Evolutionary conservation across 306 rosid genomes (phyloP).

Genomic region (Vigna unguiculata): DNA sequence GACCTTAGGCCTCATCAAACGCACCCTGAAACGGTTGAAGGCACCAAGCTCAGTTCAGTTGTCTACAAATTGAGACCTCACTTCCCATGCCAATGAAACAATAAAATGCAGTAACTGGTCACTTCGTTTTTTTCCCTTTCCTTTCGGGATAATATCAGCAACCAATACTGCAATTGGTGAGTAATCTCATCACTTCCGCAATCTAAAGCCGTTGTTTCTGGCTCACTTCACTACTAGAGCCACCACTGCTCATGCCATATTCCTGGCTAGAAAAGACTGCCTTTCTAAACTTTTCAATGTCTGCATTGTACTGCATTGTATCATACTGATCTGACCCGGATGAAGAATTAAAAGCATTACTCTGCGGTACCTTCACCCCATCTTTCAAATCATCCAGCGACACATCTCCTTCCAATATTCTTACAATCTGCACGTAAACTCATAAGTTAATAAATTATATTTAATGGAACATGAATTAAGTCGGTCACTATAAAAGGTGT

Average conservation of each 20-base stretch:
- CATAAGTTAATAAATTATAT: not conserved
- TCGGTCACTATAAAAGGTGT: not conserved
- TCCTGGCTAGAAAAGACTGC: constrained; percentile 65
- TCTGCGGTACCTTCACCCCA: constrained; percentile 49
- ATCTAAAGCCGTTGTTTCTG: constrained; percentile 8
- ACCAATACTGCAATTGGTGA: not conserved
- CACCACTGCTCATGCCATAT: constrained; percentile 55
- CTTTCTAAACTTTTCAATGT: constrained; percentile 65
- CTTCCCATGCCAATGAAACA: constrained; percentile 28
- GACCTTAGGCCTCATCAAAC: constrained; percentile 6
- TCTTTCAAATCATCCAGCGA: constrained; percentile 77
- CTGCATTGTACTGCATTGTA: constrained; percentile 62
- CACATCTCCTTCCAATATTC: constrained; percentile 78
- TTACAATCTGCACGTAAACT: constrained; percentile 58
- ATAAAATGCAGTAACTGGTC: not conserved
- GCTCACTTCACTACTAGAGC: constrained; percentile 57
- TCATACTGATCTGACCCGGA: constrained; percentile 63
- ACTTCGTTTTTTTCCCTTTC: not conserved
- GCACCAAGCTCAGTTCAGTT: constrained; percentile 9
- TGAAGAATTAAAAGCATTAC: constrained; percentile 24
- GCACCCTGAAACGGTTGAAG: not conserved
- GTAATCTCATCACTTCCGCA: not conserved
- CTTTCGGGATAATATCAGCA: not conserved
- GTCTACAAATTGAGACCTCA: constrained; percentile 6
- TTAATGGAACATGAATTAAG: not conserved